Base-by-base conservation (phyloP, 345 rosid species). In the Sisymbrium irio region DNA sequence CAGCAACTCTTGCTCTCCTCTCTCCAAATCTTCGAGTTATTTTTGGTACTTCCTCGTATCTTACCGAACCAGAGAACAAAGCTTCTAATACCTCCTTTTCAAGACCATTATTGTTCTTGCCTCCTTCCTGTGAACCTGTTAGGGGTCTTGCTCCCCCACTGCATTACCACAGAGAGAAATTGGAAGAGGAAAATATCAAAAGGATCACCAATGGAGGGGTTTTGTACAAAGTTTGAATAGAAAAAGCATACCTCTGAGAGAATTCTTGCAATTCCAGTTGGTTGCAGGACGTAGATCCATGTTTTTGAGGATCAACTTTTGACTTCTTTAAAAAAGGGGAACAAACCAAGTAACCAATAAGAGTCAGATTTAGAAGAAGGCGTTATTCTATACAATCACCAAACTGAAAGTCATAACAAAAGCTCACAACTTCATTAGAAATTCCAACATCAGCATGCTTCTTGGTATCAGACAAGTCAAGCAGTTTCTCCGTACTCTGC, bases 401-500 rank as follows among this genome's bases (percentile, higher is more conserved):
- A 71, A 71, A 70, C 19, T 47, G 41, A 49, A 65, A 22, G 25
- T 22, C 55, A 65, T 47, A 65, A 65, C 6, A 61, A 67, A 66
- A 71, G 27, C 82, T 77, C 73, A 81, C 85, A 51, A 72, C 40
- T 50, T 55, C 77, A 63, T 50, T 72, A 37, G 73, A 64, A 54
- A 59, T 79, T 67, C 82, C 81, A 77, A 61, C 71, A 73, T 77
- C 78, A 71, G 77, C 80, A 71, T 49, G 58, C 66, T 76, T 81
- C 72, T 71, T 81, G 44, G 75, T 65, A 42, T 73, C 80, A 74
- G 85, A 79, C 67, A 84, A 70, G 69, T 78, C 80, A 25, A 86
- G 77, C 47, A 86, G 78, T 76, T 79, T 76, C 70, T 84, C 84
- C 54, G 81, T 75, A 70, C 86, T 78, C 90, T 84, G 79, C 81